Evolutionary conservation across 345 rosid genomes (phyloP).

Genomic region (Clarkia xantiana): DNA sequence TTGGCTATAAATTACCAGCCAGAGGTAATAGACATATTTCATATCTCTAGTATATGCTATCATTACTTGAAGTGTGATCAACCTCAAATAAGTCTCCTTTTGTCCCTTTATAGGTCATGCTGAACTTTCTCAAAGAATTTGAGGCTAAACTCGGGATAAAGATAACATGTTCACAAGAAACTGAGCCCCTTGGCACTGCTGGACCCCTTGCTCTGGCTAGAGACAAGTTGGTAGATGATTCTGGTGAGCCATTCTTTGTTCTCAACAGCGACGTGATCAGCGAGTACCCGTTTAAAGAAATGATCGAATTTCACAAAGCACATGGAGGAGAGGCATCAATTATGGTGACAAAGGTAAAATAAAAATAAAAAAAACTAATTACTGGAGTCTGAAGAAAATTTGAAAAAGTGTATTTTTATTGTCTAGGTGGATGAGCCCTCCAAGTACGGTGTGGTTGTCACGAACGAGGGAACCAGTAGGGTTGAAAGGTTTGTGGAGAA

Average conservation of each 20-base stretch:
- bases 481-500: conserved; percentile 92
- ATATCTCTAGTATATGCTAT: too few species aligned
- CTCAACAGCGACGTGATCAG: conserved; percentile 99
- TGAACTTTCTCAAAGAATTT: conserved; percentile 80
- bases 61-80: neutral
- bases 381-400: too few species aligned
- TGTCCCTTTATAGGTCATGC: conserved; percentile 50
- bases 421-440: conserved; percentile 93
- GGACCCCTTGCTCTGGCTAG: conserved; percentile 97
- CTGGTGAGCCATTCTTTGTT: conserved; percentile 90
- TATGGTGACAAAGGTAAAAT: conserved; percentile 98
- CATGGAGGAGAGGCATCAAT: conserved; percentile 99
- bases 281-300: conserved; percentile 75
- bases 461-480: conserved; percentile 70
- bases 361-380: conserved; percentile 33
- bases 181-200: conserved; percentile 97
- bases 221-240: conserved; percentile 66
- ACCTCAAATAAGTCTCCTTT: neutral
- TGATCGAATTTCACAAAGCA: conserved; percentile 73
- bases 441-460: conserved; percentile 93
- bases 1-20: conserved; percentile 98
- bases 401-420: neutral
- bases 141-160: conserved; percentile 80
- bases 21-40: conserved; percentile 32
- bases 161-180: conserved; percentile 96